phyloP scores from a whole-genome alignment of 116 monocot species.

The Dioscorea cayenensis region DNA sequence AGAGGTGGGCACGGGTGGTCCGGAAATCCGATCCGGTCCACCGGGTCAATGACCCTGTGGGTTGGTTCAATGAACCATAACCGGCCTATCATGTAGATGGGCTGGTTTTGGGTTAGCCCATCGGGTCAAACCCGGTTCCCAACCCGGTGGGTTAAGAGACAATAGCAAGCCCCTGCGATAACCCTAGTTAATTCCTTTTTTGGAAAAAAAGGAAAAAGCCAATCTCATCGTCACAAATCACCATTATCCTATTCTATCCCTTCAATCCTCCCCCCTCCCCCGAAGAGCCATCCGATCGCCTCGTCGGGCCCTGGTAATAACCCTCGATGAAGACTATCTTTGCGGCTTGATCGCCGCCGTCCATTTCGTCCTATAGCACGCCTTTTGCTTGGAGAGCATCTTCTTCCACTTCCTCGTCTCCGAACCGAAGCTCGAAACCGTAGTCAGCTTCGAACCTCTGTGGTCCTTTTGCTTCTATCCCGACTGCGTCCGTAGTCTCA shows the following conservation, averaged over 20 bases:
- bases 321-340: constrained; percentile 65
- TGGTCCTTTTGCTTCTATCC: constrained; percentile 62
- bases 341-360: constrained; percentile 77
- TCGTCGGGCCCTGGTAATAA: constrained; percentile 73
- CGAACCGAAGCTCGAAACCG: constrained; percentile 29
- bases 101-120: too few relatives aligned
- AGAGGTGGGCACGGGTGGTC: too few relatives aligned
- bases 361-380: constrained; percentile 51
- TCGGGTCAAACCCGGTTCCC: too few relatives aligned
- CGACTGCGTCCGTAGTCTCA: constrained; percentile 43
- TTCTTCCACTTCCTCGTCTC: constrained; percentile 71
- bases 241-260: constrained; percentile 70
- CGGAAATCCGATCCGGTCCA: too few relatives aligned
- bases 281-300: constrained; percentile 60
- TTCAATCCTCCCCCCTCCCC: constrained; percentile 83
- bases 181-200: too few relatives aligned
- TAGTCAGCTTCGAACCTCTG: constrained; percentile 65
- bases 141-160: too few relatives aligned
- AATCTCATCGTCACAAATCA: too few relatives aligned
- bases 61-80: too few relatives aligned
- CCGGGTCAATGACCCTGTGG: too few relatives aligned
- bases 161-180: too few relatives aligned
- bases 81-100: too few relatives aligned
- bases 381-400: constrained; percentile 56
- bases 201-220: too few relatives aligned